phyloP scores from a whole-genome alignment of 2,329 filamentous ascomycete species.

The Bipolaris oryzae region DNA sequence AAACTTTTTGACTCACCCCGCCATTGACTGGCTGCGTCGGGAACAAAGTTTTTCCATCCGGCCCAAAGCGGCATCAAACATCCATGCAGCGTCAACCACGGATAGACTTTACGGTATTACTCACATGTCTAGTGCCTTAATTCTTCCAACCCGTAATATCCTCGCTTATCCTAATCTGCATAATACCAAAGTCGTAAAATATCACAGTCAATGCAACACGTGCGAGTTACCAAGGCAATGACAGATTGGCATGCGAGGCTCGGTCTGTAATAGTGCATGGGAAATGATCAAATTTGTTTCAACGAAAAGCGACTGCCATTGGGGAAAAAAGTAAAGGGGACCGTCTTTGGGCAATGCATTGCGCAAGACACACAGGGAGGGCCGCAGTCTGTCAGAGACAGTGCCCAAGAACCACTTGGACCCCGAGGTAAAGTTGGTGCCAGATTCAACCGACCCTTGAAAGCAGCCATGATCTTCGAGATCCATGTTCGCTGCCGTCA shows the following conservation, averaged over 20 bases:
- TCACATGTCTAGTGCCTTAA: not conserved
- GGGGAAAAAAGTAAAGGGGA: not conserved
- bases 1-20: constrained; percentile 33
- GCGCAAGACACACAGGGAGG: not conserved
- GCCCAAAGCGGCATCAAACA: not conserved
- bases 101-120: not conserved
- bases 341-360: not conserved
- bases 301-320: too few relatives aligned
- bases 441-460: not conserved
- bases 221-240: not conserved
- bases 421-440: not conserved
- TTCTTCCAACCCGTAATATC: not conserved
- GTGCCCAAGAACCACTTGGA: not conserved
- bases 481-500: constrained; percentile 5
- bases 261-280: too few relatives aligned
- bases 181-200: not conserved
- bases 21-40: constrained; percentile 14
- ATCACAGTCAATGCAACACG: not conserved
- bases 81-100: not conserved
- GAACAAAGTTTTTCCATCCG: constrained; percentile 25
- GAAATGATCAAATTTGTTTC: not conserved
- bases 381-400: not conserved
- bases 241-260: not conserved
- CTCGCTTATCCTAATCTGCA: not conserved
- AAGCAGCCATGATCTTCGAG: not conserved